A percentile compares a stretch with the other conserved stretches of the same genome.
Conservation (phyloP, 1,284 basidiomycete genomes). For the Trichosporon sp. region DNA sequence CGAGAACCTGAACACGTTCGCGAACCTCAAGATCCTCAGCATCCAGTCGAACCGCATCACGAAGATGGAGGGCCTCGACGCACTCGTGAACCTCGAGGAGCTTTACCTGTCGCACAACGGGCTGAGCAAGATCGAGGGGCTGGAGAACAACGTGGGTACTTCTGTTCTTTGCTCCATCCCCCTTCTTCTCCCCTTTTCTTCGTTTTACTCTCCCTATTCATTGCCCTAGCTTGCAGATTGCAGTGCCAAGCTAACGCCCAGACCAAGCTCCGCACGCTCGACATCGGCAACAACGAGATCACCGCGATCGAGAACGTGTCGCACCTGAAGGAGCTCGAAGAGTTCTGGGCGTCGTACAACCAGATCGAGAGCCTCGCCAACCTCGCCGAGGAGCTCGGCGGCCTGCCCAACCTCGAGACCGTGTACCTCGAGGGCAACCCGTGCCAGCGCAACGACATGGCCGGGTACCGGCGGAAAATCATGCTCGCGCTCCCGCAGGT, state of each 20-base stretch:
- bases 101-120: slow-evolving; percentile 95
- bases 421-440: slow-evolving; percentile 95
- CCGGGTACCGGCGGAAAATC: slow-evolving; percentile 81
- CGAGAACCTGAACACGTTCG: slow-evolving; percentile 49
- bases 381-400: slow-evolving; percentile 68
- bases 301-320: slow-evolving; percentile 71
- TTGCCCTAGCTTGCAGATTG: neutral
- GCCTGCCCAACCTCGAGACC: slow-evolving; percentile 69
- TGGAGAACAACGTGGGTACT: slow-evolving; percentile 71
- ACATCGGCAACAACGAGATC: slow-evolving; percentile 82
- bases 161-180: neutral
- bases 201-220: neutral
- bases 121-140: slow-evolving; percentile 73
- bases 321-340: slow-evolving; percentile 71
- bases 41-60: slow-evolving; percentile 93
- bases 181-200: neutral
- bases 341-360: slow-evolving; percentile 94
- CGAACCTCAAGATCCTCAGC: slow-evolving; percentile 69
- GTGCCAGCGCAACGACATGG: slow-evolving; percentile 71
- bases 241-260: slow-evolving; percentile 40
- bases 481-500: slow-evolving; percentile 83
- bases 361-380: slow-evolving; percentile 65
- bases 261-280: slow-evolving; percentile 76
- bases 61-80: slow-evolving; percentile 73
- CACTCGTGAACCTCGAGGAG: slow-evolving; percentile 72